A percentile compares a stretch with the other conserved stretches of the same genome.
Evolutionary conservation across 306 rosid genomes (phyloP).

Genomic region (Phaseolus lunatus): DNA sequence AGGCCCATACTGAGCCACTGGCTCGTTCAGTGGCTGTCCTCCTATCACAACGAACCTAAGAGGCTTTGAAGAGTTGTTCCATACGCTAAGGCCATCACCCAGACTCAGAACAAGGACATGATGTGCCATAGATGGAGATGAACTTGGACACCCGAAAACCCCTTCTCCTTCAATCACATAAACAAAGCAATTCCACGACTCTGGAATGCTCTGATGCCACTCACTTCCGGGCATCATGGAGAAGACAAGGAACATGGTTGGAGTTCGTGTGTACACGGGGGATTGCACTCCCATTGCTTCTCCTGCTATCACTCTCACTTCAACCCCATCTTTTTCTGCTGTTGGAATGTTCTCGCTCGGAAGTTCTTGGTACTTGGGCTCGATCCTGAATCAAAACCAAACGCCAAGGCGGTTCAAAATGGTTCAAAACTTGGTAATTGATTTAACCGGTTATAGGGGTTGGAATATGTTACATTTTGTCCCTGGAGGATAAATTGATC

Average conservation of each 20-base stretch:
- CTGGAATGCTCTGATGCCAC: conserved; percentile 75
- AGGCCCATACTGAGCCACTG: conserved; percentile 88
- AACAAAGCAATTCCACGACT: conserved; percentile 79
- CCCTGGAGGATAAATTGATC: conserved; percentile 79
- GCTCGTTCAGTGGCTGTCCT: conserved; percentile 88
- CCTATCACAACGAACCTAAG: conserved; percentile 71
- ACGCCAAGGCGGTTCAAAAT: no score
- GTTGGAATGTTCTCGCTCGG: conserved; percentile 63
- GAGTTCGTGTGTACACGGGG: conserved; percentile 84
- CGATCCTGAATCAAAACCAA: conserved; percentile 64
- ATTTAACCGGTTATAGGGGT: background rate
- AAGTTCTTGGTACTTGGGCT: conserved; percentile 87
- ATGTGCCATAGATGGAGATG: conserved; percentile 58
- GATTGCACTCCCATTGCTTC: conserved; percentile 84
- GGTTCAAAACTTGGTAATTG: background rate
- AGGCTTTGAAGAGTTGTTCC: conserved; percentile 79
- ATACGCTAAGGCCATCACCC: conserved; percentile 81
- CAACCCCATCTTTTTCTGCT: conserved; percentile 77
- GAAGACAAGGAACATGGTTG: conserved; percentile 86
- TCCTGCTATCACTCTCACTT: conserved; percentile 86
- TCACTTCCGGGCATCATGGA: conserved; percentile 63
- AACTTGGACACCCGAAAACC: conserved; percentile 61
- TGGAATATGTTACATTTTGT: conserved; percentile 70
- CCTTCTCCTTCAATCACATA: conserved; percentile 91
- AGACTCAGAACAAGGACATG: conserved; percentile 71